Conservation (phyloP, 2,329 filamentous ascomycete genomes). For the Epichloe hybrida region DNA sequence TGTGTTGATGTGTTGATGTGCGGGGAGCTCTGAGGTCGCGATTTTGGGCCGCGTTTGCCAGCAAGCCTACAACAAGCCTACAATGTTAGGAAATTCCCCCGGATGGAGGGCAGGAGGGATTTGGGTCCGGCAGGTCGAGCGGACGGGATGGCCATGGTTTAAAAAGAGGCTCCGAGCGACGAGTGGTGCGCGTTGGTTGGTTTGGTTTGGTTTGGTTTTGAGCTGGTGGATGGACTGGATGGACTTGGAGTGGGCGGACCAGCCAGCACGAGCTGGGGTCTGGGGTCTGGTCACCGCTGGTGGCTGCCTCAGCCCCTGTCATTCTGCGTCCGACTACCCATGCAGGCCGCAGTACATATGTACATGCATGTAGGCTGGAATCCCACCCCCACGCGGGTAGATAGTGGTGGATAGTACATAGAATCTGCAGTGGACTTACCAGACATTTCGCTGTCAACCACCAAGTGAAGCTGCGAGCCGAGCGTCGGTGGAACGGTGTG, state of each 20-base stretch:
- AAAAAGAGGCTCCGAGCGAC: conserved; percentile 16
- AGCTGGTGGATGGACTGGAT: background rate
- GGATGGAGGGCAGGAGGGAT: conserved; percentile 7
- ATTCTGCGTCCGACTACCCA: background rate
- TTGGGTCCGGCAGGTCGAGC: conserved; percentile 10
- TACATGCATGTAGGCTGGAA: conserved; percentile 1
- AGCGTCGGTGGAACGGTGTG: too few relatives aligned
- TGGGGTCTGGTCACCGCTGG: background rate
- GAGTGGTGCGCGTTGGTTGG: conserved; percentile 8
- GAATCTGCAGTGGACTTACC: too few relatives aligned
- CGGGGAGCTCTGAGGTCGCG: conserved; percentile 9
- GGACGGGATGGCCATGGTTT: conserved; percentile 15
- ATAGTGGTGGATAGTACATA: too few relatives aligned
- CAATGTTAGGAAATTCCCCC: background rate
- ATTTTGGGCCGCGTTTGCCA: conserved; percentile 10
- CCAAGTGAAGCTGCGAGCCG: too few relatives aligned
- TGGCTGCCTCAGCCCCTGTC: conserved; percentile 2
- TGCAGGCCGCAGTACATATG: background rate
- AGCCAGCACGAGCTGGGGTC: background rate
- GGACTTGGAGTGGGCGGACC: background rate
- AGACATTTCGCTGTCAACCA: too few relatives aligned
- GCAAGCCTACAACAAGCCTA: conserved; percentile 11
- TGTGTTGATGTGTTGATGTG: too few relatives aligned
- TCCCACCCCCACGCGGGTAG: background rate
- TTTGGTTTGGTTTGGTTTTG: background rate